Evolutionary conservation across 2,329 filamentous ascomycete genomes (phyloP).

Genomic region (Westerdykella sp.): DNA sequence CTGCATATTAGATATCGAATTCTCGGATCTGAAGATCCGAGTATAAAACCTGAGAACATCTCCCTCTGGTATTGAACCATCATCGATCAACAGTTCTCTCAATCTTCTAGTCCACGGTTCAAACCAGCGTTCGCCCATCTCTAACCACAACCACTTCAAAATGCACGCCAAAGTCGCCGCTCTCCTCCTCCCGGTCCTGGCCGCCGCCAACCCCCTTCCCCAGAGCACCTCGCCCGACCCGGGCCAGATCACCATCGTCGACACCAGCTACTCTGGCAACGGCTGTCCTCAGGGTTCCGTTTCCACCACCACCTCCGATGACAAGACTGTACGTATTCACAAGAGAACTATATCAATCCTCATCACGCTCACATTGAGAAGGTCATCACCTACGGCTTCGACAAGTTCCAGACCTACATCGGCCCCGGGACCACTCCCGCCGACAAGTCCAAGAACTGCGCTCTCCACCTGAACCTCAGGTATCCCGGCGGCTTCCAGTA

Average conservation of each 20-base stretch:
- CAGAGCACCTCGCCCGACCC: slow-evolving; percentile 16
- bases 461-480: slow-evolving; percentile 32
- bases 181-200: slow-evolving; percentile 24
- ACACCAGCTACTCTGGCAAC: slow-evolving; percentile 29
- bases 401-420: slow-evolving; percentile 32
- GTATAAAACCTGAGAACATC: slow-evolving; percentile 21
- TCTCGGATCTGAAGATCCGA: not conserved
- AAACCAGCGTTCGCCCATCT: slow-evolving; percentile 5
- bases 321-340: slow-evolving; percentile 24
- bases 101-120: slow-evolving; percentile 9
- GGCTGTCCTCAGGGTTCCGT: slow-evolving; percentile 33
- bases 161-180: slow-evolving; percentile 28
- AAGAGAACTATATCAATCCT: not conserved
- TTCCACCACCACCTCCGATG: slow-evolving; percentile 24
- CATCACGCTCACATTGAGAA: slow-evolving; percentile 2
- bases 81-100: slow-evolving; percentile 20
- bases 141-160: slow-evolving; percentile 8
- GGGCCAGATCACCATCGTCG: slow-evolving; percentile 24
- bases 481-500: slow-evolving; percentile 37
- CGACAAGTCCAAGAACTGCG: slow-evolving; percentile 34
- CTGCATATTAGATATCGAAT: slow-evolving; percentile 6
- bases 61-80: slow-evolving; percentile 15
- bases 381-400: slow-evolving; percentile 32
- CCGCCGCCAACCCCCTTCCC: slow-evolving; percentile 21
- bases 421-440: slow-evolving; percentile 22